Evolutionary conservation across 2,329 filamentous ascomycete species (phyloP).

Genomic region (Fusarium begoniae): DNA sequence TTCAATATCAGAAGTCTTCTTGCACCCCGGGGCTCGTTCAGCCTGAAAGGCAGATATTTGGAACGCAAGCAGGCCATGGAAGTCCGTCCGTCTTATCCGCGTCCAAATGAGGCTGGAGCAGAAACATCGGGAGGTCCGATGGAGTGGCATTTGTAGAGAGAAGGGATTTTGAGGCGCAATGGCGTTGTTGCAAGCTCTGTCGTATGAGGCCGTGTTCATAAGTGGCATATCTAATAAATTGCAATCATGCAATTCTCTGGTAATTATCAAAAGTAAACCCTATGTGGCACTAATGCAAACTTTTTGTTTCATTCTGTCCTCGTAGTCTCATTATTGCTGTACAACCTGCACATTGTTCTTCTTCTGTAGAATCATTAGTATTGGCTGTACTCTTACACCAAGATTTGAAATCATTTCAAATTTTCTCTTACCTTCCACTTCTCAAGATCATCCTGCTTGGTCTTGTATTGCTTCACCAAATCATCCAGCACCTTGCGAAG

Average conservation of each 20-base stretch:
- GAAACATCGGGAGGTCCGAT: not conserved
- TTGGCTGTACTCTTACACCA: not conserved
- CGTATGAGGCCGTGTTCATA: not conserved
- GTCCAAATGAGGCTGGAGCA: not conserved
- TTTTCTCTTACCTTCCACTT: constrained; percentile 86
- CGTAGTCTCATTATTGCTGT: constrained; percentile 65
- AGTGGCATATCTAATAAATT: not conserved
- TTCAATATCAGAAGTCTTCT: too few species aligned
- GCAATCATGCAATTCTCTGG: not conserved
- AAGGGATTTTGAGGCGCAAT: not conserved
- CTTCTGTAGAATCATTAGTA: constrained; percentile 63
- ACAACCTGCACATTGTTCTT: constrained; percentile 91
- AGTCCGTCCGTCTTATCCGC: not conserved
- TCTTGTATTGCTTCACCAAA: constrained; percentile 94
- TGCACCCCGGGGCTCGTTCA: not conserved
- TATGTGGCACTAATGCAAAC: not conserved
- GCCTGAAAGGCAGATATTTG: constrained; percentile 16
- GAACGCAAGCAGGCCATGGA: not conserved
- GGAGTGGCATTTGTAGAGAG: not conserved
- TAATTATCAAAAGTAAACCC: not conserved
- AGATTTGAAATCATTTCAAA: not conserved
- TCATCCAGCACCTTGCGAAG: constrained; percentile 94
- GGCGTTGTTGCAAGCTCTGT: not conserved
- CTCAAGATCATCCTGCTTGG: constrained; percentile 93
- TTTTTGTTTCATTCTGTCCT: constrained; percentile 30